Evolutionary conservation across 2,329 filamentous ascomycete species (phyloP), one percentile per base, ranked within the genome.

Genomic region (Aspergillus thermomutatus): DNA sequence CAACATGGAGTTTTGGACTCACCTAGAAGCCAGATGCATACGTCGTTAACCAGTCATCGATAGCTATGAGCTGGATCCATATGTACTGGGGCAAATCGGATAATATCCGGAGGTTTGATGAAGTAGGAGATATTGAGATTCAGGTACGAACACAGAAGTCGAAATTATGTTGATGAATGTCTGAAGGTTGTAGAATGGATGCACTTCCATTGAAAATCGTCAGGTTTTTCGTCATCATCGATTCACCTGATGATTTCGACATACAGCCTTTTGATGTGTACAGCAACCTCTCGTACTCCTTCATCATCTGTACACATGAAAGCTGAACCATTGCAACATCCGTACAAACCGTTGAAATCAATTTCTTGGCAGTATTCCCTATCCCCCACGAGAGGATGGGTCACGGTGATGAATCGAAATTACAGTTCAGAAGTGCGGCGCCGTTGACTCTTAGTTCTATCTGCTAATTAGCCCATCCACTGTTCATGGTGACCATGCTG

Each of bases 351-450:
- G n/a, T n/a, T n/a, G n/a, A n/a, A n/a, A n/a, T n/a, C 14, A 7
- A 8, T 17, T 3, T 7, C 14, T 6, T 37, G 31, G 2, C 2
- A 2, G 31, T 17, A 14, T 37, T 37, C 14, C 31, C 31, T 37
- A 37, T 37, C 31, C 31, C 28, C 31, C 31, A 37, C 31, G 31
- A 37, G 14, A 37, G 31, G 6, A 14, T 37, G 31, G 31, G 31
- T 37, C 31, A 37, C 3, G 14, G 21, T 56, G 25, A 40, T 49
- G 31, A 17, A 50, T 49, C 25, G 4, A 14, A 26, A 28, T 48
- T 54, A 57, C 48, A 54, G 48, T 57, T 57, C 40, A 51, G 34
- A 37, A 53, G 51, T 45, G 34, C 37, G 47, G 55, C 49, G 19
- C 55, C 55, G 48, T 57, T 55, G 31, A 26, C 31, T 43, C 19